Evolutionary conservation across 805 yeast genomes (phyloP).

Genomic region (Sugiyamaella smithiae): DNA sequence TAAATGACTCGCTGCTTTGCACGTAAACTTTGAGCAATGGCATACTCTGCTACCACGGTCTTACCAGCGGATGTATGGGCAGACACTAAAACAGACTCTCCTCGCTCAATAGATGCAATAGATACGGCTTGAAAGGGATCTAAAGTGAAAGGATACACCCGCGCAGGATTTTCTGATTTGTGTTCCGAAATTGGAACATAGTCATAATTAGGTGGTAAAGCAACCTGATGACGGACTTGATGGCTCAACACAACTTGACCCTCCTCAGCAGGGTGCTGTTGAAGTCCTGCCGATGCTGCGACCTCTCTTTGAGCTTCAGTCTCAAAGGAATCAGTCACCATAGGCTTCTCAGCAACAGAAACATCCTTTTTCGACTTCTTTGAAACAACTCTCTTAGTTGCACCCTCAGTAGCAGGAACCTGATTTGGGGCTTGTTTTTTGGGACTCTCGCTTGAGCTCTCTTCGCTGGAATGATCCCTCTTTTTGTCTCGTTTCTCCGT

Average conservation of each 20-base stretch:
- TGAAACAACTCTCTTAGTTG: too few relatives aligned
- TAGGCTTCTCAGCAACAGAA: slow-evolving; percentile 41
- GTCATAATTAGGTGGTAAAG: slow-evolving; percentile 87
- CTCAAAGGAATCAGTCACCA: slow-evolving; percentile 83
- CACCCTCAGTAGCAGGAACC: neutral
- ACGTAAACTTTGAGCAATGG: slow-evolving; percentile 90
- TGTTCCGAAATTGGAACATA: slow-evolving; percentile 88
- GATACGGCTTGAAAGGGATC: slow-evolving; percentile 99
- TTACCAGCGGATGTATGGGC: slow-evolving; percentile 98
- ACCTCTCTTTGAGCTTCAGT: slow-evolving; percentile 89
- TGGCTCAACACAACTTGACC: slow-evolving; percentile 69
- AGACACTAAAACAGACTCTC: slow-evolving; percentile 91
- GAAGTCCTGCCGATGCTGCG: slow-evolving; percentile 71
- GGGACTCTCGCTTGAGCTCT: neutral
- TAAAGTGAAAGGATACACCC: slow-evolving; percentile 85
- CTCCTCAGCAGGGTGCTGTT: slow-evolving; percentile 40
- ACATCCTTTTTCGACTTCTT: slow-evolving; percentile 11
- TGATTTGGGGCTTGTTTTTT: neutral
- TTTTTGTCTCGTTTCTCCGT: slow-evolving; percentile 6
- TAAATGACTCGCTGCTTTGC: slow-evolving; percentile 92
- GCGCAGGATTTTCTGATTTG: slow-evolving; percentile 71
- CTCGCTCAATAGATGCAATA: slow-evolving; percentile 90
- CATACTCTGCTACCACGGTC: slow-evolving; percentile 95
- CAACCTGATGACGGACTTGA: slow-evolving; percentile 97
- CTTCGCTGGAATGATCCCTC: slow-evolving; percentile 15